Conservation (phyloP, 1,139 yeast species). For the Suzukiozyma palmioleophila region DNA sequence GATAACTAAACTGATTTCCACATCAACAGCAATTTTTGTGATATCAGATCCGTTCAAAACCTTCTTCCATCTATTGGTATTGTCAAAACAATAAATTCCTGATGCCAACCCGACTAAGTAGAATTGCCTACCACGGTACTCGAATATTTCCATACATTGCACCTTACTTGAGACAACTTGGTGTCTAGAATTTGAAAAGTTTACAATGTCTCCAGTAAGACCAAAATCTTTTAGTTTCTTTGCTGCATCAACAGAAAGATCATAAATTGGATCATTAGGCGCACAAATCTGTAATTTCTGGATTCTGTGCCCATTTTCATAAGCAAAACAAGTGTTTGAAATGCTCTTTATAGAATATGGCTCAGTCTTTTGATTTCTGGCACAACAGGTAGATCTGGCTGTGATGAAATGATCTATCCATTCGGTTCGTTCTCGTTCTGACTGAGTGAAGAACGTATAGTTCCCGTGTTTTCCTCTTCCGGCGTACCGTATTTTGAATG, state of each 20-base stretch:
- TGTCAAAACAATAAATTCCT: slow-evolving; percentile 47
- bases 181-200: slow-evolving; percentile 18
- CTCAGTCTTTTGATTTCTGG: slow-evolving; percentile 41
- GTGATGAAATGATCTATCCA: slow-evolving; percentile 58
- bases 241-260: slow-evolving; percentile 31
- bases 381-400: slow-evolving; percentile 53
- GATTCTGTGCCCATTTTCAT: slow-evolving; percentile 53
- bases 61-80: slow-evolving; percentile 54
- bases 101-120: slow-evolving; percentile 31
- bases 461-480: slow-evolving; percentile 41
- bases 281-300: slow-evolving; percentile 56
- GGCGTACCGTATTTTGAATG: slow-evolving; percentile 40
- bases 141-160: slow-evolving; percentile 24
- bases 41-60: slow-evolving; percentile 53
- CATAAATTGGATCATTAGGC: slow-evolving; percentile 59
- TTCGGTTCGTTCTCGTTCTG: slow-evolving; percentile 48
- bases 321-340: slow-evolving; percentile 61
- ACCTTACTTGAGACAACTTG: slow-evolving; percentile 26
- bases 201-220: slow-evolving; percentile 25
- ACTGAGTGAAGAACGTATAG: slow-evolving; percentile 54
- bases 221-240: slow-evolving; percentile 19
- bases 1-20: slow-evolving; percentile 53
- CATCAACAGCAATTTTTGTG: slow-evolving; percentile 58
- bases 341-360: slow-evolving; percentile 54
- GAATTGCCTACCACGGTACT: slow-evolving; percentile 20